These are phyloP conservation scores for Conidiobolus coronatus DNA, from an alignment of 371 early-diverging fungal species.

Conservation along the genomic window DNA sequence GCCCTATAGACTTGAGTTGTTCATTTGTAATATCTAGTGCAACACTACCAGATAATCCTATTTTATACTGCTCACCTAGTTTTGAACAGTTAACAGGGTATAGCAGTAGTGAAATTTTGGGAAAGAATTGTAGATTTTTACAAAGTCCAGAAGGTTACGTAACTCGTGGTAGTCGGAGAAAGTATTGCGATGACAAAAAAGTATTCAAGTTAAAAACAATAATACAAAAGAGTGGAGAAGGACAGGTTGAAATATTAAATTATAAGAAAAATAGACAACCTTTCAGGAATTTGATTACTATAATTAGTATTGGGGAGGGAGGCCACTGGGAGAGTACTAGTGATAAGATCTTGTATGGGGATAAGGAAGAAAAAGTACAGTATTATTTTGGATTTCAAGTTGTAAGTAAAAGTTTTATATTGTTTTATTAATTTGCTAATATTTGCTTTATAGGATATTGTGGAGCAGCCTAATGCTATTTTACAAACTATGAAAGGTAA, in stretches of 20 bases:
- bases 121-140: slow-evolving; percentile 35
- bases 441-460: slow-evolving; percentile 16
- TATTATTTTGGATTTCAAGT: slow-evolving; percentile 49
- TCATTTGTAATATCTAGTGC: slow-evolving; percentile 21
- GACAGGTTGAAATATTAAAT: slow-evolving; percentile 32
- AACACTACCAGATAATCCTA: slow-evolving; percentile 14
- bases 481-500: slow-evolving; percentile 25
- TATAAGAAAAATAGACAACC: slow-evolving; percentile 39
- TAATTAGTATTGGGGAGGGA: slow-evolving; percentile 28
- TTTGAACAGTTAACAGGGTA: slow-evolving; percentile 35
- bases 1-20: slow-evolving; percentile 28
- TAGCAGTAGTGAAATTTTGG: slow-evolving; percentile 18
- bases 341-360: too few species aligned
- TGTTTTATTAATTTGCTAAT: neutral
- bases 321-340: slow-evolving; percentile 1
- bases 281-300: slow-evolving; percentile 46
- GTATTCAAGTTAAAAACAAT: slow-evolving; percentile 23
- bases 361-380: slow-evolving; percentile 10
- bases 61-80: slow-evolving; percentile 28
- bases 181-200: slow-evolving; percentile 23
- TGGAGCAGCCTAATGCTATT: slow-evolving; percentile 42
- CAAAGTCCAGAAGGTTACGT: slow-evolving; percentile 24
- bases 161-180: slow-evolving; percentile 15
- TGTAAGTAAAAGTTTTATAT: neutral
- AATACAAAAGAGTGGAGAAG: slow-evolving; percentile 21